A percentile compares a stretch with the other conserved stretches of the same genome.
phyloP scores from a whole-genome alignment of 768 basidiomycete species.

The Tulasnella sp. region DNA sequence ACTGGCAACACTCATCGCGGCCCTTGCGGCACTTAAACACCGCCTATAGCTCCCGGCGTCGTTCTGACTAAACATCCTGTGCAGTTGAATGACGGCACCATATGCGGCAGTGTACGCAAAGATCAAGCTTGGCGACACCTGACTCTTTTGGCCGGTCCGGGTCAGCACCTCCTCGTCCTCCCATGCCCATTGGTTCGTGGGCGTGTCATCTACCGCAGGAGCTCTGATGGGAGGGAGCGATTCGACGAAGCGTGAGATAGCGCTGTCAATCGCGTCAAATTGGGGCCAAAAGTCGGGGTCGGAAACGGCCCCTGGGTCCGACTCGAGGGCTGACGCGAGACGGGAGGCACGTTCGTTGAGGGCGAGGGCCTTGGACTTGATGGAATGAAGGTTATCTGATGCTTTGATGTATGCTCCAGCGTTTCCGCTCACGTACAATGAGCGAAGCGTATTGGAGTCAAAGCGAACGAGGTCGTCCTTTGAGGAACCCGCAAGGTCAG shows the following conservation, averaged over 20 bases:
- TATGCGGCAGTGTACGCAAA: constrained; percentile 29
- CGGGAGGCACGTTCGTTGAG: constrained; percentile 70
- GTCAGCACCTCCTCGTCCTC: constrained; percentile 7
- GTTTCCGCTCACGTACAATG: constrained; percentile 61
- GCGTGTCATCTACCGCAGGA: neutral
- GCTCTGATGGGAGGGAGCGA: constrained; percentile 23
- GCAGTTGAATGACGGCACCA: constrained; percentile 28
- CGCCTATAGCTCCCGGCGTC: constrained; percentile 30
- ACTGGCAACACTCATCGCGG: constrained; percentile 1
- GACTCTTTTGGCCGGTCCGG: neutral
- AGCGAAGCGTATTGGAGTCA: constrained; percentile 55
- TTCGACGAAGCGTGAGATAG: constrained; percentile 26
- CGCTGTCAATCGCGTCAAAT: constrained; percentile 29
- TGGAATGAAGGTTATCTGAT: constrained; percentile 62
- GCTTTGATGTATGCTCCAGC: constrained; percentile 53
- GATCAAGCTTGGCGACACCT: constrained; percentile 13
- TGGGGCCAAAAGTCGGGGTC: constrained; percentile 29
- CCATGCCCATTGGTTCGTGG: constrained; percentile 13
- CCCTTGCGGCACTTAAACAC: constrained; percentile 24
- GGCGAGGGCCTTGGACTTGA: constrained; percentile 76
- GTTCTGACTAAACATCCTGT: constrained; percentile 26
- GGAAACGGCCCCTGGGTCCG: constrained; percentile 20
- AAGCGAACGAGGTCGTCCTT: constrained; percentile 63
- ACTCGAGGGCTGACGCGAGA: constrained; percentile 47
- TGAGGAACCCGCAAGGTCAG: constrained; percentile 24